Percentiles rank a stretch among this genome's conserved stretches.
phyloP scores from a whole-genome alignment of 257 asterid species.

The Scutellaria barbata region DNA sequence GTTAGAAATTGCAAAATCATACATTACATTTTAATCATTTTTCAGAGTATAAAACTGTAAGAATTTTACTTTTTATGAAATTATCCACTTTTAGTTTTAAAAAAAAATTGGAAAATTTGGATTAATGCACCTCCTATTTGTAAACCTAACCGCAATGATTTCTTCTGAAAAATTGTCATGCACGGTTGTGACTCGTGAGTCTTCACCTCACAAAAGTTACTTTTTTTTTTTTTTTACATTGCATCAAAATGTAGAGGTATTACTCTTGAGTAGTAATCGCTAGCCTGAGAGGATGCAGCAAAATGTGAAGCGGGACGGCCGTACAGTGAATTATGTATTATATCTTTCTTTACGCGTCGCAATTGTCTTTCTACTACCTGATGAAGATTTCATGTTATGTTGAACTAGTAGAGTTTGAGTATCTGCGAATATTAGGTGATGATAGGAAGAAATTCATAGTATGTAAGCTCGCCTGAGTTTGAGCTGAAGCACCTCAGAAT shows the following conservation, averaged over 20 bases:
- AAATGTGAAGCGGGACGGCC: background rate
- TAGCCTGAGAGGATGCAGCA: background rate
- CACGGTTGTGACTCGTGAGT: background rate
- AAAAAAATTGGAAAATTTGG: too few species aligned
- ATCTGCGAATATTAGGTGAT: background rate
- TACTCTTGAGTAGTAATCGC: background rate
- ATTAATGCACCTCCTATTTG: too few species aligned
- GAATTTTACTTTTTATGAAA: too few species aligned
- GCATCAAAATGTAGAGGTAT: background rate
- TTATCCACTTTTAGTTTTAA: too few species aligned
- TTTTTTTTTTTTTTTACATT: too few species aligned
- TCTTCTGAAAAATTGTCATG: too few species aligned
- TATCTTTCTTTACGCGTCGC: background rate
- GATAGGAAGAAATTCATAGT: conserved; percentile 11
- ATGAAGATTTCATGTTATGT: background rate
- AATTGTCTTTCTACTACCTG: background rate
- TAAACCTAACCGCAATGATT: too few species aligned
- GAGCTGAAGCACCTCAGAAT: conserved; percentile 2
- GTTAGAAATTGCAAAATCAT: too few species aligned
- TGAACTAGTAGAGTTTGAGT: background rate
- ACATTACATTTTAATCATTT: too few species aligned
- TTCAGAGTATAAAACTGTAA: too few species aligned
- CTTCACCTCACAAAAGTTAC: too few species aligned
- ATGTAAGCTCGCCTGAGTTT: background rate
- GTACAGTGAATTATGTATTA: background rate